Base-by-base conservation (phyloP, 129 eudicot species). In the Oenanthe sinensis region DNA sequence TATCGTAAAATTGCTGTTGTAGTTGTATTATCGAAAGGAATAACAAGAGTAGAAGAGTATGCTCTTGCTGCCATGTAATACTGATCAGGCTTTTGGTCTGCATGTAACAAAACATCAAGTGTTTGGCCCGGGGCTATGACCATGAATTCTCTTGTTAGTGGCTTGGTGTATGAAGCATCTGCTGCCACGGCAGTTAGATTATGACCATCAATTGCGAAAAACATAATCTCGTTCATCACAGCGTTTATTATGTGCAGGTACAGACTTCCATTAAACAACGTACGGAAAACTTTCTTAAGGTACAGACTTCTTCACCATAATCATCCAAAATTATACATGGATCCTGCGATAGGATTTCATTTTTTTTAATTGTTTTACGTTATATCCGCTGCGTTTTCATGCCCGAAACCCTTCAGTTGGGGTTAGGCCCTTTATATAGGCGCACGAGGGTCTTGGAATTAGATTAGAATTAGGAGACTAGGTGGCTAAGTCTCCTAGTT, bases 71-170 rank as follows among this genome's bases (percentile, higher is more conserved):
- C 77, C 77, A 74, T 44, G 19, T 74, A 74, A 14, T 74, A 74
- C 16, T 74, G 77, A 46, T 50, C 77, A 45, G 54, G 77, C 54
- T 45, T 24, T 10, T 73, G 54, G 58, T 73, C 49, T 48, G 77
- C 55, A 13, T 73, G 40, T 45, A 73, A 44, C 55, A 74, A 15
- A 22, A 49, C 33, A 28, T 74, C 77, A 5, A 74, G 77, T 6
- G 77, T 74, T 28, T 74, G 77, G 48, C 77, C 77, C 2, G 77
- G 77, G 40, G 77, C 19, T 13, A 74, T 74, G 36, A 74, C 77
- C 22, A 74, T 26, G 60, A 46, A 74, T 45, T 74, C 60, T 12
- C 40, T 46, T 26, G 77, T 74, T n/a, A 44, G 46, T 26, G 39
- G 60, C 39, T 44, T 72, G 16, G 76, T 43, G 76, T 72, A 72